Conservation (phyloP, 2,329 filamentous ascomycete genomes). For the Nothophoma quercina region DNA sequence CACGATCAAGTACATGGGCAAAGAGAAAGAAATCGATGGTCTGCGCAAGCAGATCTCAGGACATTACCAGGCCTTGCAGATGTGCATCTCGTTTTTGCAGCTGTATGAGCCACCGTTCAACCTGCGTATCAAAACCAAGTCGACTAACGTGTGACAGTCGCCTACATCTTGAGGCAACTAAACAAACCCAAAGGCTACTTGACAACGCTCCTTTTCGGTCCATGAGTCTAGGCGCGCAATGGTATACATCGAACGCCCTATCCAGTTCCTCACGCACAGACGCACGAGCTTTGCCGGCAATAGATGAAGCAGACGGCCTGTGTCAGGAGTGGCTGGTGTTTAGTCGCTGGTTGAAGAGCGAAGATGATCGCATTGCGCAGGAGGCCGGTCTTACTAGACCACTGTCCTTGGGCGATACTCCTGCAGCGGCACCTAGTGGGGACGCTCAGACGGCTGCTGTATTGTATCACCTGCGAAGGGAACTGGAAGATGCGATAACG, state of each 20-base stretch:
- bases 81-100: constrained; percentile 43
- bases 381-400: constrained; percentile 29
- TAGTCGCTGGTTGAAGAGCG: constrained; percentile 36
- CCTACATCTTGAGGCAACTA: constrained; percentile 39
- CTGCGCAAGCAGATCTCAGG: constrained; percentile 39
- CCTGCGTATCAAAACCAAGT: neutral
- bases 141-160: constrained; percentile 30
- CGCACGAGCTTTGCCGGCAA: constrained; percentile 31
- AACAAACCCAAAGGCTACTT: constrained; percentile 28
- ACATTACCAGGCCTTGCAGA: constrained; percentile 41
- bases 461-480: constrained; percentile 36
- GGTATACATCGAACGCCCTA: constrained; percentile 34
- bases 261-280: constrained; percentile 22
- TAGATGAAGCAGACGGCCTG: constrained; percentile 39
- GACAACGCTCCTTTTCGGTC: constrained; percentile 18
- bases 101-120: constrained; percentile 24
- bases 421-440: constrained; percentile 22
- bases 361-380: constrained; percentile 36
- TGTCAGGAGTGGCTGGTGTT: constrained; percentile 44
- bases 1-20: constrained; percentile 44
- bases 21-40: constrained; percentile 43
- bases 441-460: constrained; percentile 38
- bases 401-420: constrained; percentile 31
- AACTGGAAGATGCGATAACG: constrained; percentile 41
- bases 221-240: constrained; percentile 37